Conservation (phyloP, 371 early-diverging fungal genomes). For the Lichtheimia ramosa region DNA sequence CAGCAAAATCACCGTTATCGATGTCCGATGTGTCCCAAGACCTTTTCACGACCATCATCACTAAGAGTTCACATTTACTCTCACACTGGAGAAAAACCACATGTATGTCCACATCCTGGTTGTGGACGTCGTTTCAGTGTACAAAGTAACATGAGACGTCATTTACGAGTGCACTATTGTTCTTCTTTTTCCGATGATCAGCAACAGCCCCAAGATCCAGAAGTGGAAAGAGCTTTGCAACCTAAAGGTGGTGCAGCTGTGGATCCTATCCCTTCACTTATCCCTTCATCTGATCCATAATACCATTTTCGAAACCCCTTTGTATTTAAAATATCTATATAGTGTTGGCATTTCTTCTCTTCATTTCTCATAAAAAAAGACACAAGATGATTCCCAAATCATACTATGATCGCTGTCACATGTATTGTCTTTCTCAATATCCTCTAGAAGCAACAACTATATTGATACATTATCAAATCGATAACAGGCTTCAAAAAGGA, state of each 20-base stretch:
- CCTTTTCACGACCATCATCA: constrained; percentile 35
- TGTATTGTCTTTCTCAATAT: too few species aligned
- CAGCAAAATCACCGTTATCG: constrained; percentile 11
- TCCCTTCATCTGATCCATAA: background rate
- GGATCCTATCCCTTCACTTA: background rate
- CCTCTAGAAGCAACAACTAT: too few species aligned
- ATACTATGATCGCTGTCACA: too few species aligned
- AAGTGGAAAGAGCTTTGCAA: background rate
- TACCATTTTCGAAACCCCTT: background rate
- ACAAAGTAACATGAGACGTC: constrained; percentile 74
- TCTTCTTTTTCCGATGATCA: constrained; percentile 10
- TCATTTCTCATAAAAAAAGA: background rate
- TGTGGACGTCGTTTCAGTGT: constrained; percentile 72
- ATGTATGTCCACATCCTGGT: constrained; percentile 56
- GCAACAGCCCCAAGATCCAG: background rate
- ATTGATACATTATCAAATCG: too few species aligned
- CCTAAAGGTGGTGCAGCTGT: constrained; percentile 6
- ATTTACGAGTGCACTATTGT: constrained; percentile 44
- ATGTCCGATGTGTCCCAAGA: constrained; percentile 22
- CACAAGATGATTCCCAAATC: background rate
- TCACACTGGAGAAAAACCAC: constrained; percentile 76
- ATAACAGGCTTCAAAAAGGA: too few species aligned
- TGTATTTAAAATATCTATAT: background rate
- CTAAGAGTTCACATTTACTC: constrained; percentile 66
- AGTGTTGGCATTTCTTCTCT: background rate